A percentile compares a stretch with the other conserved stretches of the same genome.
Conservation (phyloP, 1,284 basidiomycete genomes). For the Apiotrichum siamense region DNA sequence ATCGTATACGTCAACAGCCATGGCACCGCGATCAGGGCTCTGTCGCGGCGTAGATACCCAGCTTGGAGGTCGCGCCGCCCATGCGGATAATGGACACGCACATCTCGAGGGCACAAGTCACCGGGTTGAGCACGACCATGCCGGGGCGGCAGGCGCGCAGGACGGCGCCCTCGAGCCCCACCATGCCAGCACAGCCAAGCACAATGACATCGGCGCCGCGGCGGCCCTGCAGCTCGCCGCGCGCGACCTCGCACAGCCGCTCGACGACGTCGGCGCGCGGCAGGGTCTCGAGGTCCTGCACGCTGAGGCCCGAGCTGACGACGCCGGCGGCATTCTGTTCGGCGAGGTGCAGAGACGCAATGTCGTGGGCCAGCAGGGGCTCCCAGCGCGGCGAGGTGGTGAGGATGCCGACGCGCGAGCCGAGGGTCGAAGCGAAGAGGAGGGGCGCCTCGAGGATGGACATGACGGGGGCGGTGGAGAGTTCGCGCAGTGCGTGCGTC, state of each 20-base stretch:
- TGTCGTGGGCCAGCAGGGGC: slow-evolving; percentile 46
- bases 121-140: slow-evolving; percentile 51
- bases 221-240: slow-evolving; percentile 28
- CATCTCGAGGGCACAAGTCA: slow-evolving; percentile 41
- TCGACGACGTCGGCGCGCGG: slow-evolving; percentile 43
- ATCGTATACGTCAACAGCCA: neutral
- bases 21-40: too few relatives aligned
- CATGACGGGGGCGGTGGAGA: slow-evolving; percentile 44
- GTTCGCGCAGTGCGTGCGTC: slow-evolving; percentile 47
- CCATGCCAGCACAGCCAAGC: slow-evolving; percentile 54
- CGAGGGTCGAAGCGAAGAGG: slow-evolving; percentile 35
- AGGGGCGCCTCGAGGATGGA: slow-evolving; percentile 54
- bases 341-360: slow-evolving; percentile 33
- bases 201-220: slow-evolving; percentile 49
- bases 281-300: slow-evolving; percentile 49
- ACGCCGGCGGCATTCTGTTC: slow-evolving; percentile 48
- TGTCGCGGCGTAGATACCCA: slow-evolving; percentile 22
- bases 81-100: slow-evolving; percentile 25
- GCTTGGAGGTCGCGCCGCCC: slow-evolving; percentile 26
- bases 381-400: slow-evolving; percentile 53
- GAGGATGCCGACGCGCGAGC: slow-evolving; percentile 51
- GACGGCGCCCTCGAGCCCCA: slow-evolving; percentile 50
- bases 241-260: slow-evolving; percentile 40
- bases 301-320: slow-evolving; percentile 49
- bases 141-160: slow-evolving; percentile 26